Base-by-base conservation (phyloP, 2,329 filamentous ascomycete genomes). In the Fusarium zealandicum region DNA sequence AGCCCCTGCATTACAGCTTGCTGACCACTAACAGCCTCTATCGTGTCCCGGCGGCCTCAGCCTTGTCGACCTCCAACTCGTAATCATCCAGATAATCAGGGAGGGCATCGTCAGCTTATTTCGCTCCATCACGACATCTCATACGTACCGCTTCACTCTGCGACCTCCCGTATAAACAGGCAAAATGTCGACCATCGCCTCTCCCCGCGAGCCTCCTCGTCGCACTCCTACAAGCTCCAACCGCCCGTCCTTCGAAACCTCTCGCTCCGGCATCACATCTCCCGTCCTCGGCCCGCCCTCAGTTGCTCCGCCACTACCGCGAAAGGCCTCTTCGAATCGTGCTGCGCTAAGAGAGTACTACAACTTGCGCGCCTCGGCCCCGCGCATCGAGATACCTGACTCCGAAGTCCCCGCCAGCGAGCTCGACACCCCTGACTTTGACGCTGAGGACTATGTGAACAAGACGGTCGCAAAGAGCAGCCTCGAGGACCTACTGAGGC, bases 321-420 rank as follows among this genome's bases (percentile, higher is more conserved):
- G 71, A 51, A 81, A 78, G 60, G 80, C 81, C 50, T 77, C 58
- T 8, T 61, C 89, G 57, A 96, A 96, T 76, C 90, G 93, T 61
- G 86, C 89, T 50, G 93, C 93, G 6, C 82, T 98, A 16, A 89
- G 95, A 67, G 92, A 97, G 70, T 98, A 96, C 80, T 98, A 98
- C 77, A 95, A 95, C 70, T 82, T 98, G 42, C 33, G 74, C 69
- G 61, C 81, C 71, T 13, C 74, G 57, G 22, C 74, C 75, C 65
- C 73, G 18, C 68, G 77, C 74, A 67, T 84, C 74, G 59, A 80
- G 74, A 60, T 73, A 63, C 70, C 72, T 31, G 73, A 77, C 47
- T 83, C 80, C 16, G 86, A 88, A 59, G 84, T 89, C 14, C 81
- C 85, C 4, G 70, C 82, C 22, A 83, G 84, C 46, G 90, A 95